Percentiles rank a stretch among this genome's conserved stretches.
These are phyloP conservation scores for Pyrenophora seminiperda DNA, from an alignment of 2,329 filamentous ascomycete genomes.

Conservation along the genomic window DNA sequence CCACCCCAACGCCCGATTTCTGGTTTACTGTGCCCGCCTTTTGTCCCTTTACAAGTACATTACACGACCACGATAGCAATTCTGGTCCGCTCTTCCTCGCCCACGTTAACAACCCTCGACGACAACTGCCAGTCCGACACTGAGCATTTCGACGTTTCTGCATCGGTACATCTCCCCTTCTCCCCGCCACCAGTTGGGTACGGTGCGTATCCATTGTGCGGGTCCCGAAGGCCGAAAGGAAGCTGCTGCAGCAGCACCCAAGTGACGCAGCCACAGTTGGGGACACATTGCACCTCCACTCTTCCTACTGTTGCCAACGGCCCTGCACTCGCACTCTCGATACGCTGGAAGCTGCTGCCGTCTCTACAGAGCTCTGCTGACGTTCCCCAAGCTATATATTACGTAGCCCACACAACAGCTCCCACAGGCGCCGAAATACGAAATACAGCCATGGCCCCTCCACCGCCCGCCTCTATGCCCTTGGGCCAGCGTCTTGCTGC, in stretches of 20 bases:
- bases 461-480: conserved; percentile 71
- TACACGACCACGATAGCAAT: conserved; percentile 7
- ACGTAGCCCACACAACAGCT: conserved; percentile 34
- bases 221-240: conserved; percentile 32
- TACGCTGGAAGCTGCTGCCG: conserved; percentile 21
- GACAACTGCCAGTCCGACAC: neutral
- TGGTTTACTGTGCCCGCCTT: conserved; percentile 38
- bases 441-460: conserved; percentile 75
- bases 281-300: conserved; percentile 44
- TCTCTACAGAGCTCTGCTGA: conserved; percentile 33
- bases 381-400: conserved; percentile 21
- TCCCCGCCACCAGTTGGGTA: conserved; percentile 30
- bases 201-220: conserved; percentile 18
- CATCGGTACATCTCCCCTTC: conserved; percentile 36
- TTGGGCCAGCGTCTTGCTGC: conserved; percentile 74
- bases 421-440: conserved; percentile 26
- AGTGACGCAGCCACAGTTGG: conserved; percentile 42
- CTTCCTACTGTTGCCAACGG: conserved; percentile 18
- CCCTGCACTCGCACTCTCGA: conserved; percentile 11
- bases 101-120: neutral
- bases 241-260: conserved; percentile 23
- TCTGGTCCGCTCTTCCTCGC: conserved; percentile 4
- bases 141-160: conserved; percentile 18
- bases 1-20: conserved; percentile 37
- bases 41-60: conserved; percentile 1